Evolutionary conservation across 2,329 filamentous ascomycete genomes (phyloP).

Genomic region (Trichophyton rubrum): DNA sequence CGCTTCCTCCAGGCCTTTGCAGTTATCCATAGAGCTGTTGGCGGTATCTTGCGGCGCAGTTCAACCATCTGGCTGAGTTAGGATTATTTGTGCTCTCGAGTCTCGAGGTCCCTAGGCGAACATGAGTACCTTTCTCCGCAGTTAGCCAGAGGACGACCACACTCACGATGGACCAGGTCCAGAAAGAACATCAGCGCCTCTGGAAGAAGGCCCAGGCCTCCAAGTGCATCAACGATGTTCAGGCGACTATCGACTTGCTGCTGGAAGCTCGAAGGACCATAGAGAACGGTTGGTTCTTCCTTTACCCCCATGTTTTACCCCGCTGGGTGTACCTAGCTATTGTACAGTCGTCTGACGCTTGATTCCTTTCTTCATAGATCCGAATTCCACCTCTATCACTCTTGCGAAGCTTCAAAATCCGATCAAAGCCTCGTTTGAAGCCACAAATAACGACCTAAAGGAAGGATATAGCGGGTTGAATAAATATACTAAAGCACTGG

Average conservation of each 20-base stretch:
- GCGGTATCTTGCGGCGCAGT: background rate
- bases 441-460: slow-evolving; percentile 67
- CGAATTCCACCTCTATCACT: slow-evolving; percentile 57
- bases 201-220: slow-evolving; percentile 56
- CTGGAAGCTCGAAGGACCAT: slow-evolving; percentile 61
- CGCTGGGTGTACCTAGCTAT: background rate
- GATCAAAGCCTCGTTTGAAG: slow-evolving; percentile 66
- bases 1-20: background rate
- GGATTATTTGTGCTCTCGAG: background rate
- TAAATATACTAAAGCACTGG: slow-evolving; percentile 71
- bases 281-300: slow-evolving; percentile 45
- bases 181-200: slow-evolving; percentile 63
- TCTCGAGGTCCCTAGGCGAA: background rate
- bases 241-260: slow-evolving; percentile 68
- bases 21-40: background rate
- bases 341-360: background rate
- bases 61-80: background rate
- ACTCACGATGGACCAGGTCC: slow-evolving; percentile 47
- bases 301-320: background rate
- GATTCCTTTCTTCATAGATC: slow-evolving; percentile 39
- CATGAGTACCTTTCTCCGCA: background rate
- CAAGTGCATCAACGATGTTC: slow-evolving; percentile 64
- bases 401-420: slow-evolving; percentile 79
- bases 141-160: background rate
- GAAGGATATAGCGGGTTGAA: slow-evolving; percentile 71